Evolutionary conservation across 2,329 filamentous ascomycete species (phyloP).

Genomic region (Xylaria sp.): DNA sequence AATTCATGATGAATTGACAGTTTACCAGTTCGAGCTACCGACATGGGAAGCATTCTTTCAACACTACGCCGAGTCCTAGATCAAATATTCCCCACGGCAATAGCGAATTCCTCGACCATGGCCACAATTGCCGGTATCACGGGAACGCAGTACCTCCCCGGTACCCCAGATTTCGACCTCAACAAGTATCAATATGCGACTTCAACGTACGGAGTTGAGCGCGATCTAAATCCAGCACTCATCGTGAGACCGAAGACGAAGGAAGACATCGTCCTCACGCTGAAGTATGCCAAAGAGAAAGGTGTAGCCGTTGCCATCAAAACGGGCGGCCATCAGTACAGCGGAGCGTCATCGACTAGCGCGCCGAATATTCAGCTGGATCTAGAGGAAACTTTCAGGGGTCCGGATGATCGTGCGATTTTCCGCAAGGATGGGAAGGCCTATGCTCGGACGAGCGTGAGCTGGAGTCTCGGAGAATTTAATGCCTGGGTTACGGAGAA

Average conservation of each 20-base stretch:
- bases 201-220: conserved; percentile 55
- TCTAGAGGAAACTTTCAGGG: conserved; percentile 55
- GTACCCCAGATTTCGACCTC: conserved; percentile 42
- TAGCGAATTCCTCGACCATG: conserved; percentile 30
- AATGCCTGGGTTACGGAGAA: conserved; percentile 56
- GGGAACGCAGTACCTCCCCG: conserved; percentile 44
- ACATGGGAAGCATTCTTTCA: conserved; percentile 30
- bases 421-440: conserved; percentile 52
- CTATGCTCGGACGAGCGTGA: conserved; percentile 55
- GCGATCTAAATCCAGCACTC: conserved; percentile 57
- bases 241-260: conserved; percentile 58
- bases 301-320: conserved; percentile 58
- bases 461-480: conserved; percentile 56
- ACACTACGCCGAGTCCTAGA: conserved; percentile 23
- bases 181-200: conserved; percentile 58
- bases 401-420: conserved; percentile 48
- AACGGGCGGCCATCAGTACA: conserved; percentile 63
- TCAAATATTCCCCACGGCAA: not conserved
- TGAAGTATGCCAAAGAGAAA: conserved; percentile 56
- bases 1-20: not conserved
- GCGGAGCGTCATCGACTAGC: conserved; percentile 59
- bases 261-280: conserved; percentile 55
- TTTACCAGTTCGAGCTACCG: not conserved
- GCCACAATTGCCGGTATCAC: conserved; percentile 44
- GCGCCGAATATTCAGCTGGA: conserved; percentile 60